Evolutionary conservation across 352 stramenopile species (phyloP).

Genomic region (Pythium apleroticum): DNA sequence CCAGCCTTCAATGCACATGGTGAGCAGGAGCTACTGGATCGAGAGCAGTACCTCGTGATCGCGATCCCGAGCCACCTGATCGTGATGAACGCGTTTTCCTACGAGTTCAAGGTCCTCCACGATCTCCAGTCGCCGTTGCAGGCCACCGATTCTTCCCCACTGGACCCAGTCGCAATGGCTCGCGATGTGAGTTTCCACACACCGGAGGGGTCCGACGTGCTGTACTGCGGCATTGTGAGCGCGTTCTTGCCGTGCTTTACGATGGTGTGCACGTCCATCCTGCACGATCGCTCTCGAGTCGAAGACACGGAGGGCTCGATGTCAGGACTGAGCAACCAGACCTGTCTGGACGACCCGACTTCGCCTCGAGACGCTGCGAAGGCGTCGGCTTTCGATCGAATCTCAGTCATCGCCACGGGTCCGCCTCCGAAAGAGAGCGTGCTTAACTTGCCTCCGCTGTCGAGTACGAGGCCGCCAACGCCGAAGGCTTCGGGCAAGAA

Average conservation of each 20-base stretch:
- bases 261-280: conserved; percentile 19
- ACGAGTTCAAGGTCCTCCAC: conserved; percentile 52
- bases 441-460: conserved; percentile 50
- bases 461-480: conserved; percentile 19
- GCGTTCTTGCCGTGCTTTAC: conserved; percentile 76
- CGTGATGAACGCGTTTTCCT: conserved; percentile 66
- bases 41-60: conserved; percentile 56
- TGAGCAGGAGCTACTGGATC: conserved; percentile 48
- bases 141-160: not conserved
- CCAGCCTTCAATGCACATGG: conserved; percentile 46
- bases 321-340: conserved; percentile 17
- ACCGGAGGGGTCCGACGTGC: conserved; percentile 15
- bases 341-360: not conserved
- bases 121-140: conserved; percentile 44
- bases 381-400: conserved; percentile 8
- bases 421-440: conserved; percentile 54
- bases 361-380: not conserved
- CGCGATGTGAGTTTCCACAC: conserved; percentile 58
- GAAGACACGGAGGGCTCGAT: not conserved
- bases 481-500: conserved; percentile 33
- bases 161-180: conserved; percentile 44
- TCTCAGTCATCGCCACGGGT: conserved; percentile 51
- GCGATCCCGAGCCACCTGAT: conserved; percentile 51
- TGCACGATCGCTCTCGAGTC: conserved; percentile 1
- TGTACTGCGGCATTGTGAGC: conserved; percentile 54